phyloP scores from a whole-genome alignment of 352 stramenopile genomes.

The Phytophthora hibernalis region DNA sequence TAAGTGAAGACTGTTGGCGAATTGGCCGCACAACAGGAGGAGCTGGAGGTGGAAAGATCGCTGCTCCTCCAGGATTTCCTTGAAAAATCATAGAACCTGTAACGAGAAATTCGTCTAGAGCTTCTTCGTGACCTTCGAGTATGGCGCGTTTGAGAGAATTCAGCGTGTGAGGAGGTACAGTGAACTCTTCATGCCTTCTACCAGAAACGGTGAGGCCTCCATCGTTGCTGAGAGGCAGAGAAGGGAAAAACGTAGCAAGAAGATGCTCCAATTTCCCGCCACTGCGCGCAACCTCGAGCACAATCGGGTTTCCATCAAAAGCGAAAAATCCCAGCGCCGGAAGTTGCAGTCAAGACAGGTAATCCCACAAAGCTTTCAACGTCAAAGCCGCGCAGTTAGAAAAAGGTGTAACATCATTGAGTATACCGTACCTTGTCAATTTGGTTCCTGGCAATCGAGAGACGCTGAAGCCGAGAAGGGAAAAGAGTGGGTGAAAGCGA shows the following conservation, averaged over 20 bases:
- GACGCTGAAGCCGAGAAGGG: conserved; percentile 44
- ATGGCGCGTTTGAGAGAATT: conserved; percentile 24
- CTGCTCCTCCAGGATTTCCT: background rate
- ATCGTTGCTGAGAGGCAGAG: conserved; percentile 31
- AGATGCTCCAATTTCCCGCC: conserved; percentile 53
- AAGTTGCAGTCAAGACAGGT: conserved; percentile 48
- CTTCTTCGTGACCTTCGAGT: conserved; percentile 30
- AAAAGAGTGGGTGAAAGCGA: conserved; percentile 40
- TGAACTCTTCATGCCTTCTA: conserved; percentile 18
- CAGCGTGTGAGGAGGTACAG: conserved; percentile 3
- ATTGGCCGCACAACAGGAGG: conserved; percentile 1
- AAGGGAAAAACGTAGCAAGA: conserved; percentile 50
- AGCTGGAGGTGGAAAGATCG: background rate
- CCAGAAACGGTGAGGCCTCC: conserved; percentile 29
- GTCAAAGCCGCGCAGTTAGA: background rate
- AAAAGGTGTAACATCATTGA: background rate
- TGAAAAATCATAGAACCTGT: conserved; percentile 4
- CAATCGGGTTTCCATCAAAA: conserved; percentile 56
- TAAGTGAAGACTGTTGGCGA: background rate
- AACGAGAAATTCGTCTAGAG: conserved; percentile 24
- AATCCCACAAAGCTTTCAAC: conserved; percentile 56
- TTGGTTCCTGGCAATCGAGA: conserved; percentile 67
- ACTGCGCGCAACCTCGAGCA: conserved; percentile 37
- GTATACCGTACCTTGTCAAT: conserved; percentile 54
- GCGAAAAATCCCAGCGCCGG: conserved; percentile 50